phyloP scores from a whole-genome alignment of 805 yeast genomes.

The Blastobotrys peoriensis region DNA sequence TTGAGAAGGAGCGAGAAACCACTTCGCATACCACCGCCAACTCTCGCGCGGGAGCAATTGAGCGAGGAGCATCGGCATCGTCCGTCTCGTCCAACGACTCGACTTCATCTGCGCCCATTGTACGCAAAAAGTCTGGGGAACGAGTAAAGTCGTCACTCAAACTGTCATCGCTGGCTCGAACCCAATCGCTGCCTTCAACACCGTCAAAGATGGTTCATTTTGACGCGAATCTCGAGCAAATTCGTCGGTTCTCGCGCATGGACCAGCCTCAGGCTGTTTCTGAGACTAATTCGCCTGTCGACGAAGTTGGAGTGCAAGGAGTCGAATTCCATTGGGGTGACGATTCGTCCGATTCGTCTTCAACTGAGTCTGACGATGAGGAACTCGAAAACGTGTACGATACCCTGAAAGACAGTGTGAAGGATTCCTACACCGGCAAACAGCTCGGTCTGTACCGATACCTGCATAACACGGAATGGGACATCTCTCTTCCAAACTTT shows the following conservation, averaged over 20 bases:
- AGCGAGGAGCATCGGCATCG: not conserved
- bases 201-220: conserved; percentile 75
- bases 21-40: not conserved
- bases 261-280: conserved; percentile 77
- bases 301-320: conserved; percentile 29
- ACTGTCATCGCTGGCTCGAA: conserved; percentile 31
- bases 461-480: conserved; percentile 25
- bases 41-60: not conserved
- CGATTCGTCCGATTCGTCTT: conserved; percentile 25
- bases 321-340: conserved; percentile 25
- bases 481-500: conserved; percentile 29
- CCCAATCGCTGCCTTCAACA: conserved; percentile 34
- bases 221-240: conserved; percentile 52
- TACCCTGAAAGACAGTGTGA: conserved; percentile 8
- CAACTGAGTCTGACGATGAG: conserved; percentile 19
- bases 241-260: conserved; percentile 62
- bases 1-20: not conserved
- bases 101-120: conserved; percentile 29
- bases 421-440: conserved; percentile 17
- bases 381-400: conserved; percentile 16
- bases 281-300: conserved; percentile 57
- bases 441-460: conserved; percentile 14
- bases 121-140: conserved; percentile 87
- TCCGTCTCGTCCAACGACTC: conserved; percentile 1
- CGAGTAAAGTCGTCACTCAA: conserved; percentile 70